Percentiles rank a stretch among this genome's conserved stretches.
Conservation (phyloP, 1,284 basidiomycete genomes). For the Cronartium quercuum region DNA sequence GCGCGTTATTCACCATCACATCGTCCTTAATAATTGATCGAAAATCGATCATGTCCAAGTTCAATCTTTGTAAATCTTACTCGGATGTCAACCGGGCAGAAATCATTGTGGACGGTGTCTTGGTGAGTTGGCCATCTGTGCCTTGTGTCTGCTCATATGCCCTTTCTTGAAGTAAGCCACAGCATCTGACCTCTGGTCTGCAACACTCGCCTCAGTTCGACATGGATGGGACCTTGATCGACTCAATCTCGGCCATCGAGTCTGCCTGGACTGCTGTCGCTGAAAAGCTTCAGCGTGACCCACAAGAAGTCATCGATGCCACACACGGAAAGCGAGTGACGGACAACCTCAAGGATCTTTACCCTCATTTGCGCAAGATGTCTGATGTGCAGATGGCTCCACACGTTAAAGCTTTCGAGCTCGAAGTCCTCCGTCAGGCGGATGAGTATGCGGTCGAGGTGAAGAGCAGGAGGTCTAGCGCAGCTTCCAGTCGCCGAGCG, state of each 20-base stretch:
- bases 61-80: slow-evolving; percentile 26
- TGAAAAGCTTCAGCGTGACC: slow-evolving; percentile 62
- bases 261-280: slow-evolving; percentile 72
- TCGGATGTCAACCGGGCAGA: slow-evolving; percentile 43
- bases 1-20: too few species aligned
- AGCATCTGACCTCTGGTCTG: not conserved
- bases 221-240: slow-evolving; percentile 57
- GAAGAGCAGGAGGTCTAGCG: slow-evolving; percentile 41
- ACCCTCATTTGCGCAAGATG: slow-evolving; percentile 55
- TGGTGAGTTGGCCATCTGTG: slow-evolving; percentile 17
- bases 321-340: slow-evolving; percentile 69
- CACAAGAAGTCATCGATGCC: slow-evolving; percentile 57
- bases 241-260: slow-evolving; percentile 69
- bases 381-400: slow-evolving; percentile 60
- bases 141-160: not conserved
- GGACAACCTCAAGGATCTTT: slow-evolving; percentile 61
- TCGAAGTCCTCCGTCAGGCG: slow-evolving; percentile 65
- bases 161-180: not conserved
- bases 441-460: slow-evolving; percentile 56
- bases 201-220: slow-evolving; percentile 41
- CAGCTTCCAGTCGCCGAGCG: slow-evolving; percentile 26
- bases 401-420: slow-evolving; percentile 63
- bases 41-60: slow-evolving; percentile 1
- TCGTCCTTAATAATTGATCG: not conserved
- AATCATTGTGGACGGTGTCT: slow-evolving; percentile 45